Conservation (phyloP, 1,284 basidiomycete genomes). For the Trichosporon sp. region DNA sequence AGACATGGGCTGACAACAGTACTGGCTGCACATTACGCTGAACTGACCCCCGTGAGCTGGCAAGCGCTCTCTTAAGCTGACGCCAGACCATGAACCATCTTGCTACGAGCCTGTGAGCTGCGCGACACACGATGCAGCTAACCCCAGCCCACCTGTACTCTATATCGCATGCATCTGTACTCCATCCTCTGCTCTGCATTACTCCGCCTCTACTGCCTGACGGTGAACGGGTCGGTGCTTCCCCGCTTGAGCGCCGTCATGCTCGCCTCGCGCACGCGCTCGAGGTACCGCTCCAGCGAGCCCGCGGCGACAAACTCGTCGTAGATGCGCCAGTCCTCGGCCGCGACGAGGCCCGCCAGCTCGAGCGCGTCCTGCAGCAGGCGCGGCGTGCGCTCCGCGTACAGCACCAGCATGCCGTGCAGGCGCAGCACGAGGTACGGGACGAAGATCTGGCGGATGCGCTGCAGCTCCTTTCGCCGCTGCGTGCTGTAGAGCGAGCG, state of each 20-base stretch:
- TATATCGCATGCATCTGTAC: slow-evolving; percentile 4
- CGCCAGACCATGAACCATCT: neutral
- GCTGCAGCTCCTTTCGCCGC: slow-evolving; percentile 63
- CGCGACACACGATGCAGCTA: neutral
- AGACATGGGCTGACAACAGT: slow-evolving; percentile 22
- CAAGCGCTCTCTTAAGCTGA: neutral
- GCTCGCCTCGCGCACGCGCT: slow-evolving; percentile 63
- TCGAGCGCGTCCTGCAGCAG: slow-evolving; percentile 75
- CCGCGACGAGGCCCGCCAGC: slow-evolving; percentile 78
- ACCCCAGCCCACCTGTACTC: neutral
- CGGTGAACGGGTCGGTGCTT: slow-evolving; percentile 65
- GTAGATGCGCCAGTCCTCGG: slow-evolving; percentile 80
- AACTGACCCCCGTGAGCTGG: neutral
- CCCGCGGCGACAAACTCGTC: slow-evolving; percentile 72
- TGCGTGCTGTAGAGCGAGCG: slow-evolving; percentile 51
- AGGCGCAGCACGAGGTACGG: slow-evolving; percentile 86
- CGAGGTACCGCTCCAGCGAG: slow-evolving; percentile 64
- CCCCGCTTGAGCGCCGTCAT: slow-evolving; percentile 66
- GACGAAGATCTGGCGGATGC: slow-evolving; percentile 82
- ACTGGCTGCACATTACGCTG: slow-evolving; percentile 34
- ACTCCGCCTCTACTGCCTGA: slow-evolving; percentile 24
- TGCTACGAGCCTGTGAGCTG: neutral
- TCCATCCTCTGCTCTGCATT: neutral
- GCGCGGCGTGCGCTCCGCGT: slow-evolving; percentile 63
- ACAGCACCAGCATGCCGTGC: slow-evolving; percentile 67